Conservation (phyloP, 2,329 filamentous ascomycete species). For the Phialophora expanda region DNA sequence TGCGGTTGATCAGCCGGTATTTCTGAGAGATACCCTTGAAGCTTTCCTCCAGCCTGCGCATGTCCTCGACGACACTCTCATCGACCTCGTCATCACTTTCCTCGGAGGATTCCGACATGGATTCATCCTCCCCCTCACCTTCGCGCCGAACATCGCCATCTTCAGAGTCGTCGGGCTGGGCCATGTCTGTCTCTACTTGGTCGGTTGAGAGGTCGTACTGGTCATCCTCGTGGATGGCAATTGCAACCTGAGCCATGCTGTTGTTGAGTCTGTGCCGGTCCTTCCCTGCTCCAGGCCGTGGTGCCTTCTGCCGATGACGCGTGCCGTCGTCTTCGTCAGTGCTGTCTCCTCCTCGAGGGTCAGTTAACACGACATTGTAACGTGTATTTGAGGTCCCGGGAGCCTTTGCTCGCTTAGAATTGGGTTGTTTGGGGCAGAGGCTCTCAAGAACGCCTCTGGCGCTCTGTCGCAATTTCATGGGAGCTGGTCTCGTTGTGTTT, state of each 20-base stretch:
- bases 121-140: slow-evolving; percentile 37
- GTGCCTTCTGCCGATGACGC: slow-evolving; percentile 23
- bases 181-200: slow-evolving; percentile 12
- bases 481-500: slow-evolving; percentile 15
- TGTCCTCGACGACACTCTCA: slow-evolving; percentile 75
- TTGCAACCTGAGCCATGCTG: slow-evolving; percentile 35
- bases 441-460: slow-evolving; percentile 30
- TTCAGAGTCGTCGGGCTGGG: slow-evolving; percentile 3
- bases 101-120: slow-evolving; percentile 40
- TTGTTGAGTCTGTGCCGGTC: slow-evolving; percentile 27
- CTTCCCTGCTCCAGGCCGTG: slow-evolving; percentile 27
- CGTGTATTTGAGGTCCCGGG: slow-evolving; percentile 14
- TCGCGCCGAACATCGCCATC: slow-evolving; percentile 42
- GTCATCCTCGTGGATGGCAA: slow-evolving; percentile 38
- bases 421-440: slow-evolving; percentile 30
- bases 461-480: slow-evolving; percentile 32
- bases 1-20: slow-evolving; percentile 92
- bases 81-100: slow-evolving; percentile 50
- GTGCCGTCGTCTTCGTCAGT: slow-evolving; percentile 14
- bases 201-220: slow-evolving; percentile 16
- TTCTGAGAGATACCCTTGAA: slow-evolving; percentile 83
- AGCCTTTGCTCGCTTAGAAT: slow-evolving; percentile 16
- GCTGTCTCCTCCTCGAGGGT: slow-evolving; percentile 4
- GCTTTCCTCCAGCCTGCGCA: slow-evolving; percentile 78
- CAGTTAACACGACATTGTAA: slow-evolving; percentile 24